Evolutionary conservation across 2,329 filamentous ascomycete genomes (phyloP), one percentile per base, ranked within the genome.

Genomic region (Dothideomycetes sp.): DNA sequence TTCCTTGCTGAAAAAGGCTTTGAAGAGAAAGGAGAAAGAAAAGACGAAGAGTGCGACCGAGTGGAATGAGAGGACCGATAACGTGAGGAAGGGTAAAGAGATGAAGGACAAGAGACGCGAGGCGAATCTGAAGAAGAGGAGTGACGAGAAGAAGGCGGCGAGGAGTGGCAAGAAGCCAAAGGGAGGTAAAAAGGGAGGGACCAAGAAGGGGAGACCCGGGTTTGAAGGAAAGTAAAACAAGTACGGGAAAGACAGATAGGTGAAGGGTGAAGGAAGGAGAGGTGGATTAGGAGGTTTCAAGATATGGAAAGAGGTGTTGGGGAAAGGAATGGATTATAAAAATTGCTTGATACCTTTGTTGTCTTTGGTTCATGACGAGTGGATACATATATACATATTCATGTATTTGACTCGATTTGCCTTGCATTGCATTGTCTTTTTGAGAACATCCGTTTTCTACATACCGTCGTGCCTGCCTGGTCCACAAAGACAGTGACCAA

Each of bases 21-120:
- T 96, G 50, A 95, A 95, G 73, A 80, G 89, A 51, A 93, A 94
- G 68, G 86, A 95, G 55, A 78, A 80, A 51, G 69, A 75, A 38
- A 96, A 95, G 76, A 82, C 80, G 64, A 94, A 91, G 76, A 93
- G 84, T 58, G 85, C 86, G 60, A 81, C 82, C 57, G 86, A 91
- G 56, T 96, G 91, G 68, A 64, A 64, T 41, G 67, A 70, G 43
- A 53, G 68, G 12, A 53, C 64, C 15, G 63, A 64, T 23, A 62
- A 58, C 20, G 64, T 71, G 1, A 53, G 62, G 33, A 67, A 69
- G 52, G 63, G 65, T 42, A 64, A 64, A 51, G 65, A 67, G 47
- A 61, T 61, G 51, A 64, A 62, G 49, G 65, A 70, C 54, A 70
- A 69, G 62, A 67, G 63, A 57, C 57, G 67, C 13, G 67, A 70